phyloP scores from a whole-genome alignment of 1,284 basidiomycete genomes.

The Trichosporon asahii region DNA sequence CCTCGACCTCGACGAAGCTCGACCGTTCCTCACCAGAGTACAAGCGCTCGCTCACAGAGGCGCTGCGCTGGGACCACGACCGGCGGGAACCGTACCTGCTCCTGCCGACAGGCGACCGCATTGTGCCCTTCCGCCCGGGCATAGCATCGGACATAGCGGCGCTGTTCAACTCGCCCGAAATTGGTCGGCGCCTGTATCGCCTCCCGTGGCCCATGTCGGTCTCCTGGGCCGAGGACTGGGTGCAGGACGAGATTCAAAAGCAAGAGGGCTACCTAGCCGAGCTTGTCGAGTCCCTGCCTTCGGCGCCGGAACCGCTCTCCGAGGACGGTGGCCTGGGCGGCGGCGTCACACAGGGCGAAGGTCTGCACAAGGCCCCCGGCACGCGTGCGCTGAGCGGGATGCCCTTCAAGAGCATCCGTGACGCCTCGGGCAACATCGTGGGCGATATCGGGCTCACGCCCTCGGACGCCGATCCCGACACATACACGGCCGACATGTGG shows the following conservation, averaged over 20 bases:
- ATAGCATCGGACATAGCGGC: constrained; percentile 26
- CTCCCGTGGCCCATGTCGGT: constrained; percentile 27
- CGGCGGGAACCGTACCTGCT: constrained; percentile 32
- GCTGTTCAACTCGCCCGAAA: constrained; percentile 27
- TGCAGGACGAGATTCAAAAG: constrained; percentile 7
- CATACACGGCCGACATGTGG: constrained; percentile 11
- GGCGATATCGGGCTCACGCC: constrained; percentile 24
- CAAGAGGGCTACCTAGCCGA: background rate
- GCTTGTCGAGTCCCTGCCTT: background rate
- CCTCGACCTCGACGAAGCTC: background rate
- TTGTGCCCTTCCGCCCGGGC: constrained; percentile 25
- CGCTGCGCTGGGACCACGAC: constrained; percentile 27
- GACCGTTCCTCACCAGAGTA: constrained; percentile 8
- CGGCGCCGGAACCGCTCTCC: background rate
- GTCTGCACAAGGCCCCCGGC: background rate
- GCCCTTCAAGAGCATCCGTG: constrained; percentile 25
- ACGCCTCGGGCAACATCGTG: constrained; percentile 16
- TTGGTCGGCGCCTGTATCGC: constrained; percentile 25
- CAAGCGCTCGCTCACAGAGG: constrained; percentile 4
- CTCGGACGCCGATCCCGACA: background rate
- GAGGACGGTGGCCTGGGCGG: background rate
- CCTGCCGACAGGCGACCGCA: constrained; percentile 26
- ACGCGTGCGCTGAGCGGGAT: constrained; percentile 6
- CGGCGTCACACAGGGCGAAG: background rate
- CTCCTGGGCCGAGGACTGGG: constrained; percentile 19